Base-by-base conservation (phyloP, 106 monocot species). In the Posidonia australis region DNA sequence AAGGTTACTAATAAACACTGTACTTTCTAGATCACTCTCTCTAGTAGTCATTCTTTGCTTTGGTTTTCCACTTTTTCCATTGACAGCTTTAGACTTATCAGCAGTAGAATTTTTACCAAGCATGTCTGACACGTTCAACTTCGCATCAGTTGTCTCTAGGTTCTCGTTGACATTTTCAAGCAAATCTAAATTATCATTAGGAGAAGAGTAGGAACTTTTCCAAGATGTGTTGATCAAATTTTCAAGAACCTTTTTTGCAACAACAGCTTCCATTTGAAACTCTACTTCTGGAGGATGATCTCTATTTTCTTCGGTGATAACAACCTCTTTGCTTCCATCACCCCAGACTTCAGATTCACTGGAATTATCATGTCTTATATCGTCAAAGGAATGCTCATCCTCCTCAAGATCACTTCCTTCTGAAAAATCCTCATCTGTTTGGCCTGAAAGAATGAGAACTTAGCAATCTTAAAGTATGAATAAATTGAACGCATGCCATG, bases 1-100 rank as follows among this genome's bases (percentile, higher is more conserved):
- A 68, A 98, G 78, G 53, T 98, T 98, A 69, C 83, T 85, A 63
- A 91, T 83, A 58, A 98, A 98, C 66, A 98, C 68, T 46, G 91
- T 98, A 47, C 71, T 78, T 55, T 88, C 83, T 59, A 98, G 67
- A 75, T 85, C 85, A 67, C 20, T 58, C 3, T 76, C 61, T 64
- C 58, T 79, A 13, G 70, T 54, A 20, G 47, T 66, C 0, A 61
- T 44, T 51, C 49, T 67, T 72, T 73, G 54, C 54, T 26, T 29
- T 46, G 46, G 70, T 45, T 43, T 44, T 59, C 67, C 72, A 57
- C 20, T 68, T 47, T 7, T 51, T 63, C 54, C 44, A 53, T 67
- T 47, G 30, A 22, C 60, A 71, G 43, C 72, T 62, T 68, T 60
- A 46, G 44, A n/a, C 53, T 25, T 46, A 61, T 66, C 65, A 14